Evolutionary conservation across 2,329 filamentous ascomycete species (phyloP).

Genomic region (Fusarium nurragi): DNA sequence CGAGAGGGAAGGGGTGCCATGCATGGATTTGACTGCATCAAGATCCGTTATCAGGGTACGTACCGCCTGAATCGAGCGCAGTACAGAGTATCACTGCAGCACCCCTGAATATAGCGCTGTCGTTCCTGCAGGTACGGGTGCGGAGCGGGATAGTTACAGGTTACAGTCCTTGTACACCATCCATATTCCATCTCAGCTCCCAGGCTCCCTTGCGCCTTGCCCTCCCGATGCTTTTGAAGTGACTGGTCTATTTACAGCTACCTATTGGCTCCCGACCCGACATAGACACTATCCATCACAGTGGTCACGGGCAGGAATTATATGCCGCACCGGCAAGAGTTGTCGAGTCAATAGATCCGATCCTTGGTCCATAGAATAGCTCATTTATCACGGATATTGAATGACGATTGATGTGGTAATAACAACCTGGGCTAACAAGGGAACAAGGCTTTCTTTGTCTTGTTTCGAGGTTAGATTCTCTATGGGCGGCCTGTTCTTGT

Average conservation of each 20-base stretch:
- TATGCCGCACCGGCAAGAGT: slow-evolving; percentile 5
- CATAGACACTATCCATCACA: background rate
- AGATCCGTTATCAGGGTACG: slow-evolving; percentile 13
- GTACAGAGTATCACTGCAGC: slow-evolving; percentile 26
- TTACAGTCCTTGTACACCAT: background rate
- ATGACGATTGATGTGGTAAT: slow-evolving; percentile 11
- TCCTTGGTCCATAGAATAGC: background rate
- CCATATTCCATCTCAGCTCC: background rate
- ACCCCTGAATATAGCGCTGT: slow-evolving; percentile 41
- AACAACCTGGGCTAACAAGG: background rate
- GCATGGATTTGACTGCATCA: slow-evolving; percentile 19
- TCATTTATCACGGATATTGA: slow-evolving; percentile 5
- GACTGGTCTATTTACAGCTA: slow-evolving; percentile 7
- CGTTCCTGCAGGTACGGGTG: slow-evolving; percentile 48
- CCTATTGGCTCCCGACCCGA: background rate
- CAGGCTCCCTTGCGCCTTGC: background rate
- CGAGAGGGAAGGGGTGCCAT: slow-evolving; percentile 24
- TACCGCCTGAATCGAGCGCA: too few species aligned
- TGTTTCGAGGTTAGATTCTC: slow-evolving; percentile 1
- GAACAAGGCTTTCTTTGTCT: slow-evolving; percentile 5
- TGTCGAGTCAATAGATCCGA: background rate
- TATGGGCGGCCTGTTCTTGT: background rate
- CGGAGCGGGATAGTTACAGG: slow-evolving; percentile 5
- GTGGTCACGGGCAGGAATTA: slow-evolving; percentile 8
- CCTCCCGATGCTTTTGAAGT: background rate